A percentile compares a stretch with the other conserved stretches of the same genome.
Evolutionary conservation across 306 rosid genomes (phyloP).

Genomic region (Cucurbita argyrosperma): DNA sequence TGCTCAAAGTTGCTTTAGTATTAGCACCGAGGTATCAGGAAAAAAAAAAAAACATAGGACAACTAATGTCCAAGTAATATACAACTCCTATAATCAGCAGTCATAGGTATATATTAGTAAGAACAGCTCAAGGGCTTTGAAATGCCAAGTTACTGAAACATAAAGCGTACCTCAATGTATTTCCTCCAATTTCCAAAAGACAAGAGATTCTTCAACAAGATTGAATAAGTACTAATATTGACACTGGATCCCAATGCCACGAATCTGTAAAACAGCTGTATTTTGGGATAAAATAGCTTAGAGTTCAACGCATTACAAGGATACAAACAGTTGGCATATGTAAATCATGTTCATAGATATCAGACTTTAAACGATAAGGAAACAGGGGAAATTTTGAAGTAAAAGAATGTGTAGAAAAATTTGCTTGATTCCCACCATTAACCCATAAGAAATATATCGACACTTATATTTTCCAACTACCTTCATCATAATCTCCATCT

Average conservation of each 20-base stretch:
- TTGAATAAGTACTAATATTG: slow-evolving; percentile 54
- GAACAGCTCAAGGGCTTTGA: not conserved
- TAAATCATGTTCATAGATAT: not conserved
- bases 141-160: not conserved
- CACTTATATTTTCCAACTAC: slow-evolving; percentile 17
- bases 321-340: not conserved
- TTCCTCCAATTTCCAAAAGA: slow-evolving; percentile 86
- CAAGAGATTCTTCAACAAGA: slow-evolving; percentile 75
- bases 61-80: not conserved
- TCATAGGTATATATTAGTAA: not conserved
- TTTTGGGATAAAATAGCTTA: not conserved
- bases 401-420: not conserved
- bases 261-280: slow-evolving; percentile 75
- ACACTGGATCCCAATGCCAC: slow-evolving; percentile 52
- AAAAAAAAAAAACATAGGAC: not conserved
- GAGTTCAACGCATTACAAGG: not conserved
- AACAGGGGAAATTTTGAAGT: not conserved
- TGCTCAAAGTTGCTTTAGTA: not conserved
- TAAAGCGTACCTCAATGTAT: slow-evolving; percentile 57
- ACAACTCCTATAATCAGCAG: not conserved
- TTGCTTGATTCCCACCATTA: not conserved
- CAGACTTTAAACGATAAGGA: not conserved
- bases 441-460: slow-evolving; percentile 8
- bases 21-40: not conserved
- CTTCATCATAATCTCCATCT: slow-evolving; percentile 73